phyloP scores from a whole-genome alignment of 1,284 basidiomycete genomes.

The Rhizoctonia solani region DNA sequence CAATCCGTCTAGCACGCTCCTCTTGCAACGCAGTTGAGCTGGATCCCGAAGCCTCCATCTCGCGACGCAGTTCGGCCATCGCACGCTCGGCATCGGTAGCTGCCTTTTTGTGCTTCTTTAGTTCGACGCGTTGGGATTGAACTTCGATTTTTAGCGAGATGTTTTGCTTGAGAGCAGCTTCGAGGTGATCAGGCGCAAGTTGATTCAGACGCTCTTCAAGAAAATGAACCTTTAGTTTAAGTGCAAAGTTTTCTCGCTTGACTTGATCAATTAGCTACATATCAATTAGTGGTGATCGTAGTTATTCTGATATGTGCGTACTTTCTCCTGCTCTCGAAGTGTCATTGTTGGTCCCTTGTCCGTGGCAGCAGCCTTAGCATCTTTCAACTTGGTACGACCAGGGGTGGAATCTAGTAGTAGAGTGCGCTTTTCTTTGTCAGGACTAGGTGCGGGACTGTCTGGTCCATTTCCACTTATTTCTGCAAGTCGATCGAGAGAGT shows the following conservation, averaged over 20 bases:
- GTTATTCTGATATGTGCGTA: slow-evolving; percentile 46
- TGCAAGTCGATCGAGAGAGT: slow-evolving; percentile 22
- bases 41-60: slow-evolving; percentile 65
- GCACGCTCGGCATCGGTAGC: slow-evolving; percentile 75
- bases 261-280: slow-evolving; percentile 85
- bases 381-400: slow-evolving; percentile 13
- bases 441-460: slow-evolving; percentile 15
- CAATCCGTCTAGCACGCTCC: slow-evolving; percentile 64
- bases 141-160: slow-evolving; percentile 93
- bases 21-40: slow-evolving; percentile 56
- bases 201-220: slow-evolving; percentile 86
- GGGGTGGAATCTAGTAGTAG: slow-evolving; percentile 6
- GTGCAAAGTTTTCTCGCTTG: slow-evolving; percentile 94
- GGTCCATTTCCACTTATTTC: slow-evolving; percentile 13
- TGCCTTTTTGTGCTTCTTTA: slow-evolving; percentile 90
- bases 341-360: slow-evolving; percentile 54
- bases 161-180: slow-evolving; percentile 90
- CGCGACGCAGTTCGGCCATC: slow-evolving; percentile 42
- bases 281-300: neutral
- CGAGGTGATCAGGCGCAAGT: slow-evolving; percentile 89
- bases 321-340: slow-evolving; percentile 93
- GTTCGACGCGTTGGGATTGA: slow-evolving; percentile 86
- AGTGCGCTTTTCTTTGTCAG: slow-evolving; percentile 9
- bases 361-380: neutral
- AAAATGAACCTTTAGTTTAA: slow-evolving; percentile 92